Conservation (phyloP, 2,329 filamentous ascomycete genomes). For the Cadophora luteo-olivacea region DNA sequence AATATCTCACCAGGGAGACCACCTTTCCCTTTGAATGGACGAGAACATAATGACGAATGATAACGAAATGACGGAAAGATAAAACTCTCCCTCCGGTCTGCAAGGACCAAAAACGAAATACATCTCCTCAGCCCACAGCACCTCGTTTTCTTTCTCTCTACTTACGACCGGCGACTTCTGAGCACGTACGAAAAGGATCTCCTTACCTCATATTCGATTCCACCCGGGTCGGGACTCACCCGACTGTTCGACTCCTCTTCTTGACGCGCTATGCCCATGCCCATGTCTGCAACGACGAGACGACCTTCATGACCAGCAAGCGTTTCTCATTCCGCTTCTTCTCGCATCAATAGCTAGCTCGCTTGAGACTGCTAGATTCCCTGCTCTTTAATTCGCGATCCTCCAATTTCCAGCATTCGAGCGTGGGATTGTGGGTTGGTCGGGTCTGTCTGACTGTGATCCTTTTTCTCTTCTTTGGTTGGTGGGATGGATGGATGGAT, state of each 20-base stretch:
- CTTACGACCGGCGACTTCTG: neutral
- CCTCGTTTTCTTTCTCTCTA: constrained; percentile 27
- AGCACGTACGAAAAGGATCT: constrained; percentile 29
- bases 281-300: constrained; percentile 40
- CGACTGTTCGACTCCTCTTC: constrained; percentile 22
- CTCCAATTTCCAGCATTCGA: constrained; percentile 27
- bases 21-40: constrained; percentile 27
- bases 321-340: constrained; percentile 22
- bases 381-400: constrained; percentile 24
- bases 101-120: constrained; percentile 54
- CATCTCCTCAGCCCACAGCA: constrained; percentile 47
- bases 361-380: constrained; percentile 32
- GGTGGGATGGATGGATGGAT: neutral
- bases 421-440: constrained; percentile 19
- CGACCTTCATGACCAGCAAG: constrained; percentile 40
- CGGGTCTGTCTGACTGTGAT: neutral
- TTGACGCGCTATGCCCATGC: constrained; percentile 34
- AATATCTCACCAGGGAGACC: neutral
- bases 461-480: constrained; percentile 20
- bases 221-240: constrained; percentile 12
- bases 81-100: constrained; percentile 50
- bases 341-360: constrained; percentile 22
- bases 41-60: constrained; percentile 52
- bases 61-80: constrained; percentile 59
- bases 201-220: constrained; percentile 30